Conservation (phyloP, 495 filamentous ascomycete genomes). For the Cenococcum geophilum region DNA sequence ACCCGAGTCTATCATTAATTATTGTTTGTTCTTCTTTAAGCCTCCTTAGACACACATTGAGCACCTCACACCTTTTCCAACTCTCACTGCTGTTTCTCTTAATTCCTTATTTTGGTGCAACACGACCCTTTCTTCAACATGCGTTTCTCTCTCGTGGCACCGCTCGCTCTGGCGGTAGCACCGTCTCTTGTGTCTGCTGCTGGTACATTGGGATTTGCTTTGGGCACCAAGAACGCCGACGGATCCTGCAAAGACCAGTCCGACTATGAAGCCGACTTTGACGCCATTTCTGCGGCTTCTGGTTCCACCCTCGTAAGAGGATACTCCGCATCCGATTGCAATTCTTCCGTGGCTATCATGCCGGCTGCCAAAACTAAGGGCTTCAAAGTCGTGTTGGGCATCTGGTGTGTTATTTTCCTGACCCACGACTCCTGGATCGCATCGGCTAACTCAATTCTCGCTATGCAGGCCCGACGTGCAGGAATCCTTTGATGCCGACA, state of each 20-base stretch:
- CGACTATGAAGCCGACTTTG: slow-evolving; percentile 67
- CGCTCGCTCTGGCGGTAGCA: slow-evolving; percentile 37
- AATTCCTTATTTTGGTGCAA: not conserved
- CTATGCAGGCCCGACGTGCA: slow-evolving; percentile 59
- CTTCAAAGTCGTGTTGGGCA: slow-evolving; percentile 70
- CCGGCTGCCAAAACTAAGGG: slow-evolving; percentile 64
- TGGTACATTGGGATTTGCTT: slow-evolving; percentile 50
- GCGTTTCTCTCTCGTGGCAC: slow-evolving; percentile 40
- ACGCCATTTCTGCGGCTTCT: slow-evolving; percentile 43
- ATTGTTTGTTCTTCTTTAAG: not conserved
- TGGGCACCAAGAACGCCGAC: slow-evolving; percentile 50
- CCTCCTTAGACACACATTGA: not conserved
- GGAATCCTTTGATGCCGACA: slow-evolving; percentile 58
- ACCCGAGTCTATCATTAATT: slow-evolving; percentile 1
- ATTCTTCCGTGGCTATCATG: slow-evolving; percentile 59
- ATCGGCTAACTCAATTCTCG: not conserved
- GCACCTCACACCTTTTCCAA: not conserved
- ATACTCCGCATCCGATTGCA: slow-evolving; percentile 64
- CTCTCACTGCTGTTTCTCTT: not conserved
- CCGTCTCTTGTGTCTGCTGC: slow-evolving; percentile 41
- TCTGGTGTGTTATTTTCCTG: slow-evolving; percentile 52
- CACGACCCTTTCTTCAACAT: slow-evolving; percentile 25
- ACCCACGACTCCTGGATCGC: not conserved
- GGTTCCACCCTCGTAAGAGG: slow-evolving; percentile 57
- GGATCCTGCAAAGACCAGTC: slow-evolving; percentile 56